Percentiles rank a stretch among this genome's conserved stretches.
Conservation (phyloP, 441 rosid species). For the Caryocar brasiliense region DNA sequence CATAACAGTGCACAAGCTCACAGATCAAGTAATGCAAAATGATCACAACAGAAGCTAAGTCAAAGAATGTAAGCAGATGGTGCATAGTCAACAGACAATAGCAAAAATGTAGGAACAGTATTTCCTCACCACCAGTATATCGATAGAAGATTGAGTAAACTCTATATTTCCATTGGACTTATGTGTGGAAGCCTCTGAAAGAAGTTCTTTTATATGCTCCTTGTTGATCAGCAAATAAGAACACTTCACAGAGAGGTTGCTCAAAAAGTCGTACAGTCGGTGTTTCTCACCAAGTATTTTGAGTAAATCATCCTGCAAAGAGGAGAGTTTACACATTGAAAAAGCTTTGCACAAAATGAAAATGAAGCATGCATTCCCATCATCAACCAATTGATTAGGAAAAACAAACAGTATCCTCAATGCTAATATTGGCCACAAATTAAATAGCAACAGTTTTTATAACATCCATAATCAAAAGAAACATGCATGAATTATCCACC, state of each 20-base stretch:
- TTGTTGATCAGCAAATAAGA: constrained; percentile 80
- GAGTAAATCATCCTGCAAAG: constrained; percentile 86
- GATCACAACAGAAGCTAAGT: neutral
- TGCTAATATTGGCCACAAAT: no score
- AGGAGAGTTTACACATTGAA: neutral
- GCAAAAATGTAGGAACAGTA: constrained; percentile 3
- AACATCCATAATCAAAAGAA: no score
- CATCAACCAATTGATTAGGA: no score
- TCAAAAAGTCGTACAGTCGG: constrained; percentile 71
- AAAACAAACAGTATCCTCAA: no score
- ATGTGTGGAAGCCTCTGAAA: constrained; percentile 52
- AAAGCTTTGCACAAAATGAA: constrained; percentile 1
- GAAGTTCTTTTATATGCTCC: constrained; percentile 83
- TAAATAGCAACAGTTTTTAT: no score
- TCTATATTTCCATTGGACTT: constrained; percentile 54
- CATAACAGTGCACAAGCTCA: neutral
- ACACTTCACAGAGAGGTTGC: constrained; percentile 76
- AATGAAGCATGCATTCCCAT: neutral
- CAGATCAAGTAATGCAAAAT: neutral
- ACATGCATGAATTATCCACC: no score
- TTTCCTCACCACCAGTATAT: constrained; percentile 80
- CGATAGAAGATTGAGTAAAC: constrained; percentile 65
- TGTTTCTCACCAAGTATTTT: constrained; percentile 88
- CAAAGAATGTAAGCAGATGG: neutral
- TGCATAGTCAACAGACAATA: neutral